Conservation (phyloP, 2,329 filamentous ascomycete genomes). For the Penicillium sp. region DNA sequence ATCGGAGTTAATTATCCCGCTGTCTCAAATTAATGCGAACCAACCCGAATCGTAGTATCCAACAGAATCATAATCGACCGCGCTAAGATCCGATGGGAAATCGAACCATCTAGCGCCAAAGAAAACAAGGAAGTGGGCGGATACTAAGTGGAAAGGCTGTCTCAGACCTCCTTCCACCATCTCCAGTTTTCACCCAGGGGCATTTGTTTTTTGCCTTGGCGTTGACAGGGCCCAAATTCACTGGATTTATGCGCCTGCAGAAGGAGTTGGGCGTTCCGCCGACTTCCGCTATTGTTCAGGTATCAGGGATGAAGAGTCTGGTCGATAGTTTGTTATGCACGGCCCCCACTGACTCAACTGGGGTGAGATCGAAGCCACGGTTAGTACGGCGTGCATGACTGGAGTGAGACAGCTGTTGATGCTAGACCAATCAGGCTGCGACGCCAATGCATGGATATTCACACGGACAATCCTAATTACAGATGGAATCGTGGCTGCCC, state of each 20-base stretch:
- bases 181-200: slow-evolving; percentile 2
- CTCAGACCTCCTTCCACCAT: slow-evolving; percentile 10
- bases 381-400: neutral
- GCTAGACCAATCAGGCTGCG: too few relatives aligned
- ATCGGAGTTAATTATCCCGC: too few relatives aligned
- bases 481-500: too few relatives aligned
- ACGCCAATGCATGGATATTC: too few relatives aligned
- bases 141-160: slow-evolving; percentile 13
- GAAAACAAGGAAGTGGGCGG: slow-evolving; percentile 19
- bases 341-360: slow-evolving; percentile 11
- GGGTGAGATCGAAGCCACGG: neutral
- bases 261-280: neutral
- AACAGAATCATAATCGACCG: too few relatives aligned
- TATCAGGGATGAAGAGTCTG: neutral
- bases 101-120: slow-evolving; percentile 2
- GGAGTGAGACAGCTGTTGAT: slow-evolving; percentile 1
- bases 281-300: neutral
- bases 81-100: too few relatives aligned
- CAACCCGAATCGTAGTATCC: too few relatives aligned
- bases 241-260: slow-evolving; percentile 7
- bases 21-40: too few relatives aligned
- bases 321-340: too few relatives aligned
- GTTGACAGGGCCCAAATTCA: slow-evolving; percentile 5
- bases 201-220: slow-evolving; percentile 11
- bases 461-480: too few relatives aligned